phyloP scores from a whole-genome alignment of 2,329 filamentous ascomycete genomes.

The Colletotrichum eleusines region DNA sequence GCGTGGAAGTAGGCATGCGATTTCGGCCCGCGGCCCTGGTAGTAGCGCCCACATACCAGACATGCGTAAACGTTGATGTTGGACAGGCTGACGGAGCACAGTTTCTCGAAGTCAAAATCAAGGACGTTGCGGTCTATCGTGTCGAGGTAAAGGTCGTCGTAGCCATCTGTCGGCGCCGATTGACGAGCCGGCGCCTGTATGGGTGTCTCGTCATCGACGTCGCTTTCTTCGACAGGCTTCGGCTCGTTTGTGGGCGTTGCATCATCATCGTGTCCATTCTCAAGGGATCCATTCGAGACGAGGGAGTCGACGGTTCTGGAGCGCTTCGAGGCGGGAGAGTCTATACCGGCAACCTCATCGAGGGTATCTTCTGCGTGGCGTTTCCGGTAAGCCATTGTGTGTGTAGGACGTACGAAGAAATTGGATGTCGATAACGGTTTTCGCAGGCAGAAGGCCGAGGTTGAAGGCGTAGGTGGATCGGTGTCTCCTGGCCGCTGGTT shows the following conservation, averaged over 20 bases:
- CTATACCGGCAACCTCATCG: constrained; percentile 66
- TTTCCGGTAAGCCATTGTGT: constrained; percentile 53
- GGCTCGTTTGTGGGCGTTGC: constrained; percentile 45
- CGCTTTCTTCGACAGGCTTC: constrained; percentile 54
- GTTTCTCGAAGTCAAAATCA: constrained; percentile 99
- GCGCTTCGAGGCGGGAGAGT: constrained; percentile 70
- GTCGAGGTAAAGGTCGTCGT: constrained; percentile 96
- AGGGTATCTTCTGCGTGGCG: constrained; percentile 71
- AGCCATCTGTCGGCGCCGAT: constrained; percentile 84
- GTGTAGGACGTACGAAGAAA: background rate
- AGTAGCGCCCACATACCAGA: constrained; percentile 97
- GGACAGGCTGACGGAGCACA: constrained; percentile 94
- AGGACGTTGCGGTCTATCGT: constrained; percentile 93
- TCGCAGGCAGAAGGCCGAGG: background rate
- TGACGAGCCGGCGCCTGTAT: constrained; percentile 72
- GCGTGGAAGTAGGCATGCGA: constrained; percentile 98
- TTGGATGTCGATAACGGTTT: constrained; percentile 4
- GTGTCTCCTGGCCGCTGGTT: background rate
- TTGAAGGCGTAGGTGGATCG: constrained; percentile 10
- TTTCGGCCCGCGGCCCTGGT: constrained; percentile 90
- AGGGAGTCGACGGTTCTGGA: constrained; percentile 62
- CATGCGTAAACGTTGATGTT: constrained; percentile 99
- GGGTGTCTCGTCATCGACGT: constrained; percentile 55
- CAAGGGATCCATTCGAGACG: constrained; percentile 50
- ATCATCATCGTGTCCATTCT: constrained; percentile 48